Evolutionary conservation across 2,329 filamentous ascomycete species (phyloP).

Genomic region (Ophiostoma piceae): DNA sequence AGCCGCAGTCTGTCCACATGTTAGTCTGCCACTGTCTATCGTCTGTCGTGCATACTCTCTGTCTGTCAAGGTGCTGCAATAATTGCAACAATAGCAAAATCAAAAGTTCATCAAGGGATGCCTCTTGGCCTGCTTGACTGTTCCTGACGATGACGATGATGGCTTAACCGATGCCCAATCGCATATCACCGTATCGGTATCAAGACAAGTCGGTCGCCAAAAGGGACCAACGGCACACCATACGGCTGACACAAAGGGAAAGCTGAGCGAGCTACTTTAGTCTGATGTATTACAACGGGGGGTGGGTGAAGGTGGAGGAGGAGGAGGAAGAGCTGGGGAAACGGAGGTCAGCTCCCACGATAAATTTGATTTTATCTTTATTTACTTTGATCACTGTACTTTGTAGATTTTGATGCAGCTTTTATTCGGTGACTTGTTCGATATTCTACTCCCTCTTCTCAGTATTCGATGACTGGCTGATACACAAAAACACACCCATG

Average conservation of each 20-base stretch:
- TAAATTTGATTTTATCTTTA: neutral
- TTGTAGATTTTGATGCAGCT: too few relatives aligned
- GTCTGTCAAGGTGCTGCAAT: neutral
- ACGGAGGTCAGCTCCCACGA: neutral
- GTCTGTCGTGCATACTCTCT: neutral
- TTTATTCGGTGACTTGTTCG: too few relatives aligned
- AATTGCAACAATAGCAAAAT: too few relatives aligned
- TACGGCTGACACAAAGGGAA: neutral
- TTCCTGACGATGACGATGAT: neutral
- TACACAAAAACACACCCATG: neutral
- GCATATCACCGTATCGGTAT: neutral
- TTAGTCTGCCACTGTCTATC: too few relatives aligned
- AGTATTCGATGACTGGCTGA: neutral
- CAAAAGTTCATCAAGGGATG: too few relatives aligned
- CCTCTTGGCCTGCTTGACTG: too few relatives aligned
- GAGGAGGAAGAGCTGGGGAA: neutral
- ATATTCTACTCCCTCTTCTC: too few relatives aligned
- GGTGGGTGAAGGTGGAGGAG: neutral
- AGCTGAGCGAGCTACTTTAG: constrained; percentile 1
- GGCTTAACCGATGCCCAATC: neutral
- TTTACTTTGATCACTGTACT: too few relatives aligned
- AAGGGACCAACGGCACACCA: neutral
- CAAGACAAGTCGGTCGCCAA: neutral
- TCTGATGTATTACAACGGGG: neutral
- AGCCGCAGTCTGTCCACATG: neutral